Conservation (phyloP, 2,329 filamentous ascomycete genomes). For the Thielaviopsis euricoi region DNA sequence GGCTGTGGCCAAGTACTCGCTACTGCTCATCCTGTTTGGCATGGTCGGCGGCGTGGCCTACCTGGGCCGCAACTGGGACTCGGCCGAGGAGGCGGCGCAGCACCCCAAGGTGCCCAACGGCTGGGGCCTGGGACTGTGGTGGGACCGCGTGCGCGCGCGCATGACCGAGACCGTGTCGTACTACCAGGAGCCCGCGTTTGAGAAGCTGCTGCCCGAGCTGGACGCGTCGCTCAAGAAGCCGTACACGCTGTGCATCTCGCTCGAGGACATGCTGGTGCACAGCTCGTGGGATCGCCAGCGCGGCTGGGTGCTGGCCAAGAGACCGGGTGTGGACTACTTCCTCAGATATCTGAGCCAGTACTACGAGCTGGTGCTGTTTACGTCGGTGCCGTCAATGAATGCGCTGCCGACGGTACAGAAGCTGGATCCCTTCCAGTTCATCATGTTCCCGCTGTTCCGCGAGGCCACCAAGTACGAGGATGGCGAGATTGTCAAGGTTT, state of each 20-base stretch:
- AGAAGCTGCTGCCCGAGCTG: slow-evolving; percentile 73
- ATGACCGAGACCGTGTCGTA: slow-evolving; percentile 65
- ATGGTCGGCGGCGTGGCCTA: slow-evolving; percentile 48
- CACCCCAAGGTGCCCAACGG: slow-evolving; percentile 64
- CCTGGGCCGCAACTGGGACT: slow-evolving; percentile 78
- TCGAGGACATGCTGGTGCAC: slow-evolving; percentile 89
- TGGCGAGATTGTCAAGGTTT: slow-evolving; percentile 87
- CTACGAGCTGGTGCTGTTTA: slow-evolving; percentile 95
- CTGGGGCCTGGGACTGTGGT: slow-evolving; percentile 62
- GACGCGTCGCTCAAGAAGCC: slow-evolving; percentile 69
- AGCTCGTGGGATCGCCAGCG: slow-evolving; percentile 89
- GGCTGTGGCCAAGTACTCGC: slow-evolving; percentile 59
- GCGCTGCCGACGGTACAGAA: slow-evolving; percentile 83
- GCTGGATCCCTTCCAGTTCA: slow-evolving; percentile 85
- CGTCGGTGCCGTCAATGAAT: slow-evolving; percentile 65
- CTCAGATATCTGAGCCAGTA: slow-evolving; percentile 92
- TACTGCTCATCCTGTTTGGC: slow-evolving; percentile 41
- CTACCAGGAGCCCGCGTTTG: slow-evolving; percentile 90
- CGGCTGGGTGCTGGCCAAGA: slow-evolving; percentile 88
- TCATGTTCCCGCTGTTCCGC: slow-evolving; percentile 86
- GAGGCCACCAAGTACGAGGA: slow-evolving; percentile 97
- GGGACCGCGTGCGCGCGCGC: slow-evolving; percentile 61
- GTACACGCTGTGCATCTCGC: slow-evolving; percentile 79
- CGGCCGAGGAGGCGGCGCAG: slow-evolving; percentile 53
- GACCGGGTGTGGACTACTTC: slow-evolving; percentile 94